A percentile compares a stretch with the other conserved stretches of the same genome.
Conservation (phyloP, 2,329 filamentous ascomycete species). For the Parastagonospora nodorum region DNA sequence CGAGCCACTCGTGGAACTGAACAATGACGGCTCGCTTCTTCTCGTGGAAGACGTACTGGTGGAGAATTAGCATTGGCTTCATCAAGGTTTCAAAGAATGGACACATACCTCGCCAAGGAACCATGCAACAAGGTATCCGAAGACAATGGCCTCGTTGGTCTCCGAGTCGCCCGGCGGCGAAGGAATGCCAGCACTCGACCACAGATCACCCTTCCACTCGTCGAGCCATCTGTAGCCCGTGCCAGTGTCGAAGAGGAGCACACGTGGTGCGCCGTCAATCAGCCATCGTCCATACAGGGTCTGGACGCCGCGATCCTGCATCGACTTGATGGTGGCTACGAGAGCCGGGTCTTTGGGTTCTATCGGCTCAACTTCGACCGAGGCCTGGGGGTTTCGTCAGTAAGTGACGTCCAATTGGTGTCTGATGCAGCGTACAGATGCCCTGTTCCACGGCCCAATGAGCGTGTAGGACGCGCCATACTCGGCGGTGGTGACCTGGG, state of each 20-base stretch:
- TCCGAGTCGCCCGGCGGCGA: slow-evolving; percentile 89
- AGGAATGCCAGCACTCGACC: slow-evolving; percentile 92
- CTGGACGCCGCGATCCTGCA: slow-evolving; percentile 88
- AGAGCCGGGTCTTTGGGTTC: slow-evolving; percentile 82
- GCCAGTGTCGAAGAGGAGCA: slow-evolving; percentile 92
- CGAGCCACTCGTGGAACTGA: slow-evolving; percentile 98
- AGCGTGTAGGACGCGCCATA: slow-evolving; percentile 98
- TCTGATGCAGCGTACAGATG: slow-evolving; percentile 67
- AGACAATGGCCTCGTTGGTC: slow-evolving; percentile 96
- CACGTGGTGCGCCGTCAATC: slow-evolving; percentile 92
- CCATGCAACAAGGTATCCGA: slow-evolving; percentile 97
- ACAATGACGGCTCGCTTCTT: slow-evolving; percentile 91
- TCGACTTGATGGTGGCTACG: slow-evolving; percentile 81
- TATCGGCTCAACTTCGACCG: slow-evolving; percentile 96
- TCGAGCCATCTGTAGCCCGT: slow-evolving; percentile 89
- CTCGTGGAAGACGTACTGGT: slow-evolving; percentile 89
- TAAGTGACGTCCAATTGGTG: slow-evolving; percentile 1
- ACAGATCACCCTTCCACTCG: slow-evolving; percentile 97
- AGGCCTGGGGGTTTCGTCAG: slow-evolving; percentile 64
- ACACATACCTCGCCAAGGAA: slow-evolving; percentile 86
- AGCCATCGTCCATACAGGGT: slow-evolving; percentile 96
- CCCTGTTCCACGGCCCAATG: slow-evolving; percentile 90
- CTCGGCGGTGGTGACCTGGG: slow-evolving; percentile 94
- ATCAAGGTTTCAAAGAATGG: neutral
- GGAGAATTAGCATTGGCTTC: slow-evolving; percentile 18